Conservation (phyloP, 2,329 filamentous ascomycete species). For the Exophiala alcalophila region DNA sequence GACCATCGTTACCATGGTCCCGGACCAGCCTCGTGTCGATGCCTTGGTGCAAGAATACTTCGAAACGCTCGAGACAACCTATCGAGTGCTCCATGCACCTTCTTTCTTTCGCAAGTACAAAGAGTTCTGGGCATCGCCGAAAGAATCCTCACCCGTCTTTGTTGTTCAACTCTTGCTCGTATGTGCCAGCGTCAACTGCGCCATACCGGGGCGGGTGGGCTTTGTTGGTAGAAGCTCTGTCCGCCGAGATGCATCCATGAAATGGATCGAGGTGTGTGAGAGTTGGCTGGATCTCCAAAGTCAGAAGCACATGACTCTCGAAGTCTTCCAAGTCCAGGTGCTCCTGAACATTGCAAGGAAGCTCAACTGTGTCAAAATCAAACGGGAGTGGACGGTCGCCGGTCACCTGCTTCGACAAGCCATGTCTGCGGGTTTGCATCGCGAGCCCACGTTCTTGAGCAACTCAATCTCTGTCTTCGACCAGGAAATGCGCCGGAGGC, state of each 20-base stretch:
- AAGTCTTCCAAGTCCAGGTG: conserved; percentile 50
- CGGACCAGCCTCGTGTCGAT: conserved; percentile 25
- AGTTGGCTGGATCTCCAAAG: conserved; percentile 39
- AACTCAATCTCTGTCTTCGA: conserved; percentile 44
- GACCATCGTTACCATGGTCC: conserved; percentile 24
- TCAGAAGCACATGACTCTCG: conserved; percentile 50
- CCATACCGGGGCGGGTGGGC: conserved; percentile 12
- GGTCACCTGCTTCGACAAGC: conserved; percentile 49
- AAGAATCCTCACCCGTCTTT: conserved; percentile 21
- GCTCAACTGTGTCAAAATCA: conserved; percentile 49
- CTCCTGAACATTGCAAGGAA: conserved; percentile 48
- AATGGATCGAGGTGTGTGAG: conserved; percentile 30
- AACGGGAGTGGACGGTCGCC: conserved; percentile 50
- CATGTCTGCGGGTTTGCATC: conserved; percentile 51
- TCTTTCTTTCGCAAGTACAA: conserved; percentile 58
- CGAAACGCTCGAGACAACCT: conserved; percentile 55
- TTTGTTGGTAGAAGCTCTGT: conserved; percentile 25
- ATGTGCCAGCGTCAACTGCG: conserved; percentile 22
- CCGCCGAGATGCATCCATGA: conserved; percentile 17
- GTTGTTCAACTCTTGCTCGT: conserved; percentile 28
- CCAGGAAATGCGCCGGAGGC: conserved; percentile 53
- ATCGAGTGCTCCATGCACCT: conserved; percentile 58
- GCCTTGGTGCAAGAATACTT: conserved; percentile 36
- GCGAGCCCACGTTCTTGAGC: conserved; percentile 43
- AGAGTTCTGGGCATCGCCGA: conserved; percentile 45